These are phyloP conservation scores for Tinospora cordifolia DNA, from an alignment of 164 flowering plant genomes.

Conservation along the genomic window DNA sequence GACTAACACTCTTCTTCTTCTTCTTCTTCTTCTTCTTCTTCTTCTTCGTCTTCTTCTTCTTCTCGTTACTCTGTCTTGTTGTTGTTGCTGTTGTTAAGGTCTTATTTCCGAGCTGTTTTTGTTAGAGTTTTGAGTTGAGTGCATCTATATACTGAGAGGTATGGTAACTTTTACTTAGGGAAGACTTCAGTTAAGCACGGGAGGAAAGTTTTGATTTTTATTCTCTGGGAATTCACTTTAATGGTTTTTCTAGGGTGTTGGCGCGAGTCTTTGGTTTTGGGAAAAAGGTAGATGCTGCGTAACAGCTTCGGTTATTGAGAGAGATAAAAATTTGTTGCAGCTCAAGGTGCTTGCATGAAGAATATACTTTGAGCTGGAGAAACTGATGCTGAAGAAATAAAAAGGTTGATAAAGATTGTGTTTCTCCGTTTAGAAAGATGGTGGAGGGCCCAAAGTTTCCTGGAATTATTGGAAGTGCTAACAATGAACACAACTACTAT, in stretches of 20 bases:
- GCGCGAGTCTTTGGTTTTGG: neutral
- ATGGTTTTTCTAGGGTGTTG: constrained; percentile 6
- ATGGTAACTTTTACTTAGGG: constrained; percentile 1
- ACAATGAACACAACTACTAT: constrained; percentile 25
- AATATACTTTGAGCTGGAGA: constrained; percentile 7
- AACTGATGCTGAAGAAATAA: constrained; percentile 20
- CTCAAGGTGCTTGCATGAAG: neutral
- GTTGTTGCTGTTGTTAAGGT: too few relatives aligned
- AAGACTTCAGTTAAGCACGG: neutral
- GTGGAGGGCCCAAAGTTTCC: constrained; percentile 35
- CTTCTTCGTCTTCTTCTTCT: neutral
- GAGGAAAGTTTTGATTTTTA: constrained; percentile 3
- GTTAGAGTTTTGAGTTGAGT: constrained; percentile 3
- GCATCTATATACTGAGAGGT: constrained; percentile 2
- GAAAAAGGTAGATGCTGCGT: neutral
- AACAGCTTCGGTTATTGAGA: neutral
- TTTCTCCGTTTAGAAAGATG: constrained; percentile 17
- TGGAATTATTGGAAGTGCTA: constrained; percentile 21
- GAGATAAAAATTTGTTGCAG: neutral
- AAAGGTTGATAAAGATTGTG: neutral
- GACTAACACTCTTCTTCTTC: neutral
- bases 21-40: neutral
- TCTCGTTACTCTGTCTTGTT: too few relatives aligned
- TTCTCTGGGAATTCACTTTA: constrained; percentile 2
- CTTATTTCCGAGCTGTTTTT: neutral